A percentile compares a stretch with the other conserved stretches of the same genome.
Evolutionary conservation across 805 yeast genomes (phyloP).

Genomic region (Cyberlindnera samutprakarnensis): DNA sequence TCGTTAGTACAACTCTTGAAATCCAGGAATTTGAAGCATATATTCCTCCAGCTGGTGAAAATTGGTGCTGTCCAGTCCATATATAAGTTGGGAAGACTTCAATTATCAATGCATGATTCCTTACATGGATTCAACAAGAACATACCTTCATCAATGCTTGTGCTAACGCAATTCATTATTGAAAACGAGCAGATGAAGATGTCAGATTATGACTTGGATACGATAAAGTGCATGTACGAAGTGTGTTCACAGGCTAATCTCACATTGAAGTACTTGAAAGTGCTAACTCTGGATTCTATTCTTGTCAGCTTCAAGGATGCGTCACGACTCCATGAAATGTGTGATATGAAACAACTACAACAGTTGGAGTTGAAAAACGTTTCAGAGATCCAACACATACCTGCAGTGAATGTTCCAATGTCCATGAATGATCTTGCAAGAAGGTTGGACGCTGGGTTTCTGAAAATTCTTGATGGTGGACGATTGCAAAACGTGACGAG

Average conservation of each 20-base stretch:
- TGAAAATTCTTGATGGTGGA: slow-evolving; percentile 21
- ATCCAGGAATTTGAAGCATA: slow-evolving; percentile 20
- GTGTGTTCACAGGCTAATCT: slow-evolving; percentile 5
- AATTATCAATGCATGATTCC: slow-evolving; percentile 12
- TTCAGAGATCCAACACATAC: slow-evolving; percentile 27
- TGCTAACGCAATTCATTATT: slow-evolving; percentile 14
- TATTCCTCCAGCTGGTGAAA: slow-evolving; percentile 11
- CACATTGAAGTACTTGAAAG: slow-evolving; percentile 3
- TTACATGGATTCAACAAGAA: slow-evolving; percentile 9
- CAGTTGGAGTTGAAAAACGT: slow-evolving; percentile 28
- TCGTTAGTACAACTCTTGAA: slow-evolving; percentile 30
- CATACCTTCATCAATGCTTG: slow-evolving; percentile 12
- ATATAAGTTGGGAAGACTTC: slow-evolving; percentile 9
- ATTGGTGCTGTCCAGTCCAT: slow-evolving; percentile 5
- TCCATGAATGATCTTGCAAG: slow-evolving; percentile 10
- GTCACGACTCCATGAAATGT: slow-evolving; percentile 4
- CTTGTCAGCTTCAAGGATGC: slow-evolving; percentile 12
- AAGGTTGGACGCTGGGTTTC: slow-evolving; percentile 20
- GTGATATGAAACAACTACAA: slow-evolving; percentile 13
- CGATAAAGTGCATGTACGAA: slow-evolving; percentile 6
- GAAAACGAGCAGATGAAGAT: slow-evolving; percentile 9
- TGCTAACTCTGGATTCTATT: slow-evolving; percentile 13
- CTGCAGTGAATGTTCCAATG: slow-evolving; percentile 8
- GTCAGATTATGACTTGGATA: slow-evolving; percentile 13
- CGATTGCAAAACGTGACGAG: slow-evolving; percentile 21